Evolutionary conservation across 2,329 filamentous ascomycete genomes (phyloP), one percentile per base, ranked within the genome.

Genomic region (Cladobotryum mycophilum): DNA sequence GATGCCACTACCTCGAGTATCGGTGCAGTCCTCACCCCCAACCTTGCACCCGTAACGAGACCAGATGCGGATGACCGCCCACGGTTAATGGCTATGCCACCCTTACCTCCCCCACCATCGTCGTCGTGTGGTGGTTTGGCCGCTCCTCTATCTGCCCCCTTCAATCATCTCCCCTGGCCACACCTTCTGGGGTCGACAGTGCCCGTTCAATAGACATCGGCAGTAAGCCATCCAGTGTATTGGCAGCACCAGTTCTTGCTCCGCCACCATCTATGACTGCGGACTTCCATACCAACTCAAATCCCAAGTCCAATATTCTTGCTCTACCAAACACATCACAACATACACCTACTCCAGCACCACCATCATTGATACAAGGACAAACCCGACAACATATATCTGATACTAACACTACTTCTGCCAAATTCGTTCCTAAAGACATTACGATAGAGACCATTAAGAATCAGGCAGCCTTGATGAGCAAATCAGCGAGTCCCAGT

Each of bases 281-380:
- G 53, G 56, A 49, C 25, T 56, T 55, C 53, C 55, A 11, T 46
- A 51, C 9, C 62, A 45, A 38, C 20, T 17, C 49, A 7, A 41
- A 33, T 46, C 66, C 68, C 35, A 75, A 70, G 55, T 74, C 70
- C 13, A 69, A 70, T 47, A 64, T 74, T 20, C 67, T 75, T n/a
- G 73, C 73, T 33, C 68, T 65, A 12, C 73, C 72, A n/a, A 72
- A 72, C 52, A 68, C 70, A 9, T 60, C 65, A 13, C 70, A 70
- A 51, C 56, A 42, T 40, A 54, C 54, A n/a, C 53, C 58, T 35
- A 59, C 63, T 34, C 55, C 57, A 15, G 48, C 56, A 17, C 53
- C 56, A 18, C 53, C 56, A 18, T 53, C 48, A 11, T 15, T 33
- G 38, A 17, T 18, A 3, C 48, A 51, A 6, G n/a, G n/a, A 5